Percentiles rank a stretch among this genome's conserved stretches.
Evolutionary conservation across 1,284 basidiomycete genomes (phyloP).

Genomic region (Boletus semigastroideus): DNA sequence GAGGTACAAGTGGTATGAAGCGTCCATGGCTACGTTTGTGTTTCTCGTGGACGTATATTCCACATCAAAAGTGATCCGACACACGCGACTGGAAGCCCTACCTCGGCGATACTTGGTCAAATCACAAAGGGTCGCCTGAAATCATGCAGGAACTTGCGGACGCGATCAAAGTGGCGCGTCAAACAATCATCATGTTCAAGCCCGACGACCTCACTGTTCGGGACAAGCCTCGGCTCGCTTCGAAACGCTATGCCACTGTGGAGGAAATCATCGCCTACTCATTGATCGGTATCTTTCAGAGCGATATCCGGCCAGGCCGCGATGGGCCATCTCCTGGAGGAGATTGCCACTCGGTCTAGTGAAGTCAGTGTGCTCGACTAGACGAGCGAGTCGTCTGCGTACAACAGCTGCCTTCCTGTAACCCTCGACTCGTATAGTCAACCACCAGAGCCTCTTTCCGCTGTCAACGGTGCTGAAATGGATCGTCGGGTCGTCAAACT

Average conservation of each 20-base stretch:
- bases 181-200: background rate
- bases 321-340: background rate
- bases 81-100: background rate
- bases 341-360: background rate
- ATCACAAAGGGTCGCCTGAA: background rate
- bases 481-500: background rate
- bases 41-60: background rate
- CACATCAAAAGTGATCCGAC: slow-evolving; percentile 1
- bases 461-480: background rate
- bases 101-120: background rate
- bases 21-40: background rate
- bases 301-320: background rate
- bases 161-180: background rate
- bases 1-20: slow-evolving; percentile 6
- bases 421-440: background rate
- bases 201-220: background rate
- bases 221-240: background rate
- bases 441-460: no score
- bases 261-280: background rate
- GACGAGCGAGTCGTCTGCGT: no score
- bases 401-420: background rate
- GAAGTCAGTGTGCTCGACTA: no score
- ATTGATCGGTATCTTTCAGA: background rate
- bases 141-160: background rate
- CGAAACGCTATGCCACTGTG: background rate